Evolutionary conservation across 2,329 filamentous ascomycete genomes (phyloP).

Genomic region (Claviceps capensis): DNA sequence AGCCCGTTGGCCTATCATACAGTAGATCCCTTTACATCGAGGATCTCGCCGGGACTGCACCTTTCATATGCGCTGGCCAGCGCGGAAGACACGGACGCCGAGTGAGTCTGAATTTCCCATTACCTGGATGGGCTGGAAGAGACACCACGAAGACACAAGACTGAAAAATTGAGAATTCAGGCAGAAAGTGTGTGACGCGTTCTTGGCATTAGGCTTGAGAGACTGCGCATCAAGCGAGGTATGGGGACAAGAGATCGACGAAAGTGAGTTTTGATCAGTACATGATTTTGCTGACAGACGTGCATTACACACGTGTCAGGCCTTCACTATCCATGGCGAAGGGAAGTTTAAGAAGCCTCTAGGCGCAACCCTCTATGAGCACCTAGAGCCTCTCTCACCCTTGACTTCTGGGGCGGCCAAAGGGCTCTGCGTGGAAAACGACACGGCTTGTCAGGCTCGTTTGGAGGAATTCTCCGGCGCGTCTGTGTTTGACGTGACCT

Average conservation of each 20-base stretch:
- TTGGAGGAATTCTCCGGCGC: constrained; percentile 34
- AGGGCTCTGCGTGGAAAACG: constrained; percentile 34
- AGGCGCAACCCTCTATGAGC: constrained; percentile 42
- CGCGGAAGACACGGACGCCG: constrained; percentile 10
- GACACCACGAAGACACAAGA: neutral
- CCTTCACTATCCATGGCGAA: constrained; percentile 43
- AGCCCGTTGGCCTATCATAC: constrained; percentile 41
- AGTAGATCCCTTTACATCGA: constrained; percentile 58
- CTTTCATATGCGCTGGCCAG: constrained; percentile 53
- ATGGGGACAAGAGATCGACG: neutral
- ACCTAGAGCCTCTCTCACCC: constrained; percentile 40
- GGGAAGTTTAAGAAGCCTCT: neutral
- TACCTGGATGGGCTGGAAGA: too few relatives aligned
- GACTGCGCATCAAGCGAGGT: constrained; percentile 34
- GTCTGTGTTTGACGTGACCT: constrained; percentile 62
- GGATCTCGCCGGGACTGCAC: constrained; percentile 69
- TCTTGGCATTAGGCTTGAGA: constrained; percentile 44
- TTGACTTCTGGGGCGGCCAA: constrained; percentile 40
- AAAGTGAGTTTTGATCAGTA: neutral
- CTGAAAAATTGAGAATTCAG: neutral
- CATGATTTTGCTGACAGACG: neutral
- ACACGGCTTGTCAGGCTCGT: constrained; percentile 35
- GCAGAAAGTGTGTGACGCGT: constrained; percentile 37
- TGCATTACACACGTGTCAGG: constrained; percentile 24
- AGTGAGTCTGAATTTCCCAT: constrained; percentile 5